These are phyloP conservation scores for Fusarium subglutinans DNA, from an alignment of 2,329 filamentous ascomycete genomes.

Conservation along the genomic window DNA sequence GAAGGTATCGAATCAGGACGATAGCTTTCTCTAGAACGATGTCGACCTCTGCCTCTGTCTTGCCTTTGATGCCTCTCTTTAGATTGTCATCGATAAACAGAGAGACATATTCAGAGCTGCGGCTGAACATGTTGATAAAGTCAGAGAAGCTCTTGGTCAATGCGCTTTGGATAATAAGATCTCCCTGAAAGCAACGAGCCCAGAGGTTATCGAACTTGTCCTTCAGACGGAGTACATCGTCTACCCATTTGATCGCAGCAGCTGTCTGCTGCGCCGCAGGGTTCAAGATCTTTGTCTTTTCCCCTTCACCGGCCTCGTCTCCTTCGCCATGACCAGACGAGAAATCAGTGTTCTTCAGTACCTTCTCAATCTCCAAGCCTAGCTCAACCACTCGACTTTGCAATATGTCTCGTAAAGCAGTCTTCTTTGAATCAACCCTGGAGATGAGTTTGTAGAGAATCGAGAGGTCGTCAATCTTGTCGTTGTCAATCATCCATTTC, in stretches of 20 bases:
- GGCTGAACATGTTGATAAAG: constrained; percentile 90
- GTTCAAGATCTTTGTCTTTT: constrained; percentile 49
- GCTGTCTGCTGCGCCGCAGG: constrained; percentile 80
- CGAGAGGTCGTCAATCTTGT: constrained; percentile 79
- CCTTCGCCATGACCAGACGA: constrained; percentile 54
- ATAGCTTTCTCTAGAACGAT: constrained; percentile 88
- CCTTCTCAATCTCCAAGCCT: constrained; percentile 83
- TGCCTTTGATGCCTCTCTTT: constrained; percentile 92
- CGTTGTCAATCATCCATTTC: constrained; percentile 90
- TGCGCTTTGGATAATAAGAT: constrained; percentile 81
- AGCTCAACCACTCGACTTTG: constrained; percentile 80
- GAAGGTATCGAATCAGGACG: constrained; percentile 84
- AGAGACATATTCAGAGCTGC: constrained; percentile 91
- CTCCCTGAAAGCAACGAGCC: constrained; percentile 75
- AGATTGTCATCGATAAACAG: constrained; percentile 97
- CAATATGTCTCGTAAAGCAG: constrained; percentile 74
- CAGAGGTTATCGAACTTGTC: constrained; percentile 88
- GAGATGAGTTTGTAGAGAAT: constrained; percentile 83
- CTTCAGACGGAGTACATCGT: constrained; percentile 86
- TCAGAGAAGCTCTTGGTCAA: constrained; percentile 88
- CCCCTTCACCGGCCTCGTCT: constrained; percentile 58
- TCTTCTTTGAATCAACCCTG: constrained; percentile 79
- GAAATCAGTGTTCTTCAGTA: constrained; percentile 65
- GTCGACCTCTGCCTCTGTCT: constrained; percentile 89
- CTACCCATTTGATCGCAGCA: constrained; percentile 93